Base-by-base conservation (phyloP, 2,329 filamentous ascomycete species). In the Escovopsis sp. region DNA sequence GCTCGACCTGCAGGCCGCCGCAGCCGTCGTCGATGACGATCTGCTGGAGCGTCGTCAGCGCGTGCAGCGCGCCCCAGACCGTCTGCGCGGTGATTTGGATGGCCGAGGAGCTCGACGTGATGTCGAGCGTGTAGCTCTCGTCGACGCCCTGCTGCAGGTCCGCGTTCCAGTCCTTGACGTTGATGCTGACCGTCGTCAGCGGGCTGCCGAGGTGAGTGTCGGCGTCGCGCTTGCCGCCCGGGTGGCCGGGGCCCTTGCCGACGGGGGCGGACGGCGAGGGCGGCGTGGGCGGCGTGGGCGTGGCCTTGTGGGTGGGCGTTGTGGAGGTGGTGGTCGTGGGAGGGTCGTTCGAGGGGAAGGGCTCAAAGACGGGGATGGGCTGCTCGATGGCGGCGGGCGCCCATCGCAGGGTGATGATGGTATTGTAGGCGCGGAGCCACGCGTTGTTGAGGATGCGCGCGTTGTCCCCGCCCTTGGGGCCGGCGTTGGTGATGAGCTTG, bases 21-120 rank as follows among this genome's bases (percentile, higher is more conserved):
- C 49, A 43, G 23, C 58, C 60, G 34, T 66, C 57, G 3, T 56
- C 60, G 45, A 71, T 69, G 44, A 71, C 49, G 31, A 72, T 53
- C 45, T 72, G 68, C 50, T 72, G 67, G 35, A 72, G 52, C n/a
- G 68, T 72, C 15, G 65, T 70, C 43, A 72, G 65, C 9, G 67
- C 68, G 45, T 70, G 66, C 10, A 72, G 56, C 14, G 63, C 67
- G 27, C 68, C 68, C 56, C 67, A 72, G 31, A 64, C 56, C 0
- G 68, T 71, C 47, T 63, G 50, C 18, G 68, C 60, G 2, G 54
- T 58, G 42, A 72, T 62, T 8, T 58, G 45, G 37, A 72, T 52
- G 4, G 49, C 51, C 25, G 52, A 48, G 3, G 65, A 63, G 15
- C 47, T 48, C 5, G 52, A 42, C 1, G 48, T 42, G 27, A 70